Evolutionary conservation across 306 rosid species (phyloP), one percentile per base, ranked within the genome.

Genomic region (Pterocarpus macrocarpus): DNA sequence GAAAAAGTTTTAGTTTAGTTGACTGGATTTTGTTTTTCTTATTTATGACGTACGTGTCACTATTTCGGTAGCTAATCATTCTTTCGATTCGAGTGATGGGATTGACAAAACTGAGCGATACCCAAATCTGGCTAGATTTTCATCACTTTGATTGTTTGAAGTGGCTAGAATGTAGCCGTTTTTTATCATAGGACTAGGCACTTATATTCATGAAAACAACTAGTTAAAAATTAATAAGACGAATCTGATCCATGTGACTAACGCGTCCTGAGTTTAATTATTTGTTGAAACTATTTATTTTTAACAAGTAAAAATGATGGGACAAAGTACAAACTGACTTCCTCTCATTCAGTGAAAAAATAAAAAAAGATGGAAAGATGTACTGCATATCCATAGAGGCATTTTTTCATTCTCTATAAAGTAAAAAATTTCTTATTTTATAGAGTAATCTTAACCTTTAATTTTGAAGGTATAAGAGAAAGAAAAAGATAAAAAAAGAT

Each of bases 1-100:
- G 0, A 70, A 43, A 71, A 35, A 22, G 28, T 22, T 22, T 22
- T 22, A 0, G 1, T n/a, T 5, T 17, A 16, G 8, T 36, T 16
- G 65, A 53, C 12, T 17, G 4, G 38, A 36, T 72, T 38, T 73
- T 39, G 8, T 39, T 73, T 57, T 61, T 17, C 28, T 55, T 36
- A 56, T 38, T 56, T 35, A 35, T 35, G 49, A 71, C 11, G 76
- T 52, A 22, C 28, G 28, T 22, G 76, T 50, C 34, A 5, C 59
- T n/a, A 6, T 56, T 39, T 17, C n/a, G 69, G 59, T 75, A 35
- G 41, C 10, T 44, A 35, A 75, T 75, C 33, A 74, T 61, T 58
- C 44, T 41, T 13, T 28, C 16, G 11, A 59, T 59, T 47, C 45
- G 17, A 15, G n/a, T 44, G 36, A 64, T 64, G 80, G 13, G 17